A percentile compares a stretch with the other conserved stretches of the same genome.
These are phyloP conservation scores for Pelargonium nanum DNA, from an alignment of 345 rosid species.

Conservation along the genomic window DNA sequence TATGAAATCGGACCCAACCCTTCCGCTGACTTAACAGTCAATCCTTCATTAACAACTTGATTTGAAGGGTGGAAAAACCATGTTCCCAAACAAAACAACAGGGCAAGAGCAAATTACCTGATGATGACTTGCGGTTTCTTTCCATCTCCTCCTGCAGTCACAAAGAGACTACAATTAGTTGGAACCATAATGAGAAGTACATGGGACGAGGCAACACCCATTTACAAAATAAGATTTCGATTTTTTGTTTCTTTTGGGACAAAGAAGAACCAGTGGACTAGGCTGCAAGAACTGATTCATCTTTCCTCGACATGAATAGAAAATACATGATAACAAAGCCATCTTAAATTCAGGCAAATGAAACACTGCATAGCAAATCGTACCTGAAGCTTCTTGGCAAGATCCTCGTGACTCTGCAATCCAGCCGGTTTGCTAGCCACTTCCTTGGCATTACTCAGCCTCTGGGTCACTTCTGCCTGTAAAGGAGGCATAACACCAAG, in stretches of 20 bases:
- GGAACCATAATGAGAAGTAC: constrained; percentile 1
- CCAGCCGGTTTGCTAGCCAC: constrained; percentile 54
- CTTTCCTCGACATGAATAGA: too few species aligned
- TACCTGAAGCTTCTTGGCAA: constrained; percentile 95
- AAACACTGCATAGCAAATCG: not conserved
- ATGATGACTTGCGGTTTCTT: constrained; percentile 58
- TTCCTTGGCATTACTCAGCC: constrained; percentile 82
- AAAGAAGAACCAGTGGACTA: too few species aligned
- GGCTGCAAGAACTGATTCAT: too few species aligned
- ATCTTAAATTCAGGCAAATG: not conserved
- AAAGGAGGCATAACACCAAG: not conserved
- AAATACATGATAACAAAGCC: too few species aligned
- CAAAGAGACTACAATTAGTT: constrained; percentile 13
- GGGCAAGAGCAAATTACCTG: constrained; percentile 31
- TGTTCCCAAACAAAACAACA: not conserved
- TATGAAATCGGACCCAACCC: too few species aligned
- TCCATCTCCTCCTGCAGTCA: constrained; percentile 97
- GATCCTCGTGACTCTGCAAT: constrained; percentile 83
- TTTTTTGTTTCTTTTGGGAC: too few species aligned
- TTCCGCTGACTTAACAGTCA: too few species aligned
- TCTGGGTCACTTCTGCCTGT: constrained; percentile 92
- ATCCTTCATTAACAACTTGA: too few species aligned
- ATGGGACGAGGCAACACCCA: not conserved
- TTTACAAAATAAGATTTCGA: too few species aligned
- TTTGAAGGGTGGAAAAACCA: not conserved